A percentile compares a stretch with the other conserved stretches of the same genome.
phyloP scores from a whole-genome alignment of 345 rosid species.

The Eucalyptus coolabah region DNA sequence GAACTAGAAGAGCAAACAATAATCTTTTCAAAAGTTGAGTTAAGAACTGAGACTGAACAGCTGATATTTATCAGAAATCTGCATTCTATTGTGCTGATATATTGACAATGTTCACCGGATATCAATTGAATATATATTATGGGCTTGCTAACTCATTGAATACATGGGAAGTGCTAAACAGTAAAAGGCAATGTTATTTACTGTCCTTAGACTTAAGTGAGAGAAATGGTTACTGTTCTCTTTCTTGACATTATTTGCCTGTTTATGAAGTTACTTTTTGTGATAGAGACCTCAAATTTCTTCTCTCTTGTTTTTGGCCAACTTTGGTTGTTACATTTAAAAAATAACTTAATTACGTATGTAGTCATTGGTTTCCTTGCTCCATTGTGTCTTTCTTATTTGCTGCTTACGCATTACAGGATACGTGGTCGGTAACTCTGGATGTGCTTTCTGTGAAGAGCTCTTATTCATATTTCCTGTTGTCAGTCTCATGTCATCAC shows the following conservation, averaged over 20 bases:
- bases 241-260: background rate
- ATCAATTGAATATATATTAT: background rate
- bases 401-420: conserved; percentile 15
- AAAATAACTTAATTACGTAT: background rate
- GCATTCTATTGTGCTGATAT: background rate
- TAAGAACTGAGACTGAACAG: background rate
- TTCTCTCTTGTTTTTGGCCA: background rate
- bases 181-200: background rate
- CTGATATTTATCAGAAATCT: background rate
- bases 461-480: conserved; percentile 62
- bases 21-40: background rate
- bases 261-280: background rate
- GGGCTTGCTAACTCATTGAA: background rate
- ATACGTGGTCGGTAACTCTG: conserved; percentile 8
- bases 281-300: background rate
- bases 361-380: background rate
- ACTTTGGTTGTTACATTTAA: background rate
- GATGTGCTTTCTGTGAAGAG: conserved; percentile 36
- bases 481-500: conserved; percentile 64
- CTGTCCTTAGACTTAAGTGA: background rate
- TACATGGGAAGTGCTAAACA: background rate
- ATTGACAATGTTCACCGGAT: background rate
- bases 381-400: background rate
- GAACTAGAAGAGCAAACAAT: background rate
- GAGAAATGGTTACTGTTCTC: background rate